Evolutionary conservation across 257 asterid genomes (phyloP), one percentile per base, ranked within the genome.

Genomic region (Hygrophila difformis): DNA sequence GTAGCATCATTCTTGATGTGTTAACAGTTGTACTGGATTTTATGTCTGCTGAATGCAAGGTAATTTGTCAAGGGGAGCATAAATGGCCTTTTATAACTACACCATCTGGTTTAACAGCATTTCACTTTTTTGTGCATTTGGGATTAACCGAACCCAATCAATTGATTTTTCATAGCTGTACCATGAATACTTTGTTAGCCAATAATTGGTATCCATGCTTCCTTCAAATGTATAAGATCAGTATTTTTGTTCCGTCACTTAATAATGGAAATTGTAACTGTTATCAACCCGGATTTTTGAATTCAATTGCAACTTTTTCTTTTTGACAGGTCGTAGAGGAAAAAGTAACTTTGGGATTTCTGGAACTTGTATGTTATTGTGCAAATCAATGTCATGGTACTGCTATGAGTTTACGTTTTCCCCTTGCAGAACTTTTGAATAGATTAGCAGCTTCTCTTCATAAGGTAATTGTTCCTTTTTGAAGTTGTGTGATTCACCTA

Each of bases 11-110:
- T 39, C 31, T 60, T 59, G 71, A 54, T 59, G 70, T 84, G 56
- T 62, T 80, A 59, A 64, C 64, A 51, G 66, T 59, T 64, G 72
- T 80, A 35, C 57, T 76, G 58, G 72, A 63, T 29, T 55, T 69
- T 55, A 59, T 73, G 66, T 79, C 87, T 48, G 54, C 63, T 31
- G 88, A 74, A 53, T 71, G 87, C 74, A 71, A 82, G 98, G 98
- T 89, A 77, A 47, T 39, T 49, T n/a, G n/a, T n/a, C n/a, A n/a
- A 16, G 55, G 19, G 0, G 13, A 55, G 8, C 22, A 26, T 12
- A 19, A 10, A n/a, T n/a, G n/a, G n/a, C 45, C 33, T 15, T 57
- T 15, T 42, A 23, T 49, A n/a, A n/a, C n/a, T n/a, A n/a, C n/a
- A n/a, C n/a, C n/a, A n/a, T n/a, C n/a, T n/a, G n/a, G n/a, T n/a